Evolutionary conservation across 139 green algal species (phyloP), one percentile per base, ranked within the genome.

Genomic region (Chlorella vulgaris): DNA sequence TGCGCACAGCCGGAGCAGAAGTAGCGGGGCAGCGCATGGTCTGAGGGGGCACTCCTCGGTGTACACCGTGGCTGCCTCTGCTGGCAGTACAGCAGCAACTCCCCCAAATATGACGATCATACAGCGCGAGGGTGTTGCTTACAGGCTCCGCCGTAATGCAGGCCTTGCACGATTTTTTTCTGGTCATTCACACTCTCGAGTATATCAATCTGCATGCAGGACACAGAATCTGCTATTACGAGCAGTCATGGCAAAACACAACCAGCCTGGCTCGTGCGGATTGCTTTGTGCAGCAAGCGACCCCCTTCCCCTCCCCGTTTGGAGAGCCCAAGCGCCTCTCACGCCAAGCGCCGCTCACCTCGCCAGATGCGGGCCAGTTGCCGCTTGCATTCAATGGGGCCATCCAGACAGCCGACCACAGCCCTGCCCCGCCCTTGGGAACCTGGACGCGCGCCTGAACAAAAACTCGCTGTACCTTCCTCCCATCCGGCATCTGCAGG

Each of bases 111-210:
- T n/a, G n/a, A n/a, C n/a, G n/a, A n/a, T n/a, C n/a, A n/a, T n/a
- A n/a, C n/a, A n/a, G n/a, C 26, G 39, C 55, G 39, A 22, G 26
- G 26, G 0, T 55, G 26, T 39, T 39, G 55, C 68, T 4, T 42
- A 76, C 69, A 76, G 18, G 29, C 43, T 24, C 33, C 42, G n/a
- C 69, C 69, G 7, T 76, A 76, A 13, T 63, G 43, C 28, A 76
- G 21, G 0, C 29, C 69, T 21, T 76, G 69, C 42, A 43, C 29
- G 7, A 42, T 42, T 53, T 42, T n/a, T 31, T 28, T 7, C 68
- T 39, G 35, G 29, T 62, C 29, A 3, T 73, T 53, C 15, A 62
- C 31, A 2, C 8, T 29, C 1, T 31, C 69, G 8, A 62, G 29
- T 19, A 76, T 22, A 13, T 43, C 43, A 42, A 76, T 76, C 68